Evolutionary conservation across 2,329 filamentous ascomycete species (phyloP), one percentile per base, ranked within the genome.

Genomic region (Aspergillus spinulosporus): DNA sequence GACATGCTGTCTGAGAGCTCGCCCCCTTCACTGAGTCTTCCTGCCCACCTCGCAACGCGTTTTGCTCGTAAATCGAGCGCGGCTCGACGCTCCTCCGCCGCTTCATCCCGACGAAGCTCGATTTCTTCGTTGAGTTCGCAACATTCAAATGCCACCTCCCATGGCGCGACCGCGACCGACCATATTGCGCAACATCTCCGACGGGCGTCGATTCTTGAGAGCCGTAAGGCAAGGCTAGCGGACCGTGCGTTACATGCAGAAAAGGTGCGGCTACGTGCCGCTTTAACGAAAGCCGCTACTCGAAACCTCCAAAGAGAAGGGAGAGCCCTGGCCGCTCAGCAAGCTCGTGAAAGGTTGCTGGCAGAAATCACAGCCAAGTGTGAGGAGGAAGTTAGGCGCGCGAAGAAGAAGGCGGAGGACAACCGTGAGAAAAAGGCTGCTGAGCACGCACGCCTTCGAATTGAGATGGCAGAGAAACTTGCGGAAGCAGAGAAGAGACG

Each of bases 381-480:
- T 66, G 85, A 85, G 56, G 85, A 87, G 65, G 84, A 88, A 68
- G 85, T 88, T 31, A 78, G 82, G 59, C 78, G 84, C 39, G 85
- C 85, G 43, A 88, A 87, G 76, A 83, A 84, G 70, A 82, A 86
- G 52, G 85, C 85, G 6, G 84, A 87, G 71, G 84, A 87, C 60
- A 85, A 84, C 64, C 83, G 84, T 65, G 84, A 86, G 69, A 78
- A 81, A 62, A 84, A 85, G 69, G 82, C 84, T 37, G 83, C 84
- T 9, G 84, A 87, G 64, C 80, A 86, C 69, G 77, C 79, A 51
- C 78, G 82, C 49, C 76, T 83, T 57, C 78, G 82, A 42, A 66
- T 82, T 57, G 84, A 87, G 64, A 84, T 87, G 82, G 81, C 84
- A 43, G 84, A 87, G 74, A 84, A 84, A 63, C 80, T 85, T 59